A percentile compares a stretch with the other conserved stretches of the same genome.
These are phyloP conservation scores for Coniochaeta hoffmannii DNA, from an alignment of 2,329 filamentous ascomycete species.

Conservation along the genomic window DNA sequence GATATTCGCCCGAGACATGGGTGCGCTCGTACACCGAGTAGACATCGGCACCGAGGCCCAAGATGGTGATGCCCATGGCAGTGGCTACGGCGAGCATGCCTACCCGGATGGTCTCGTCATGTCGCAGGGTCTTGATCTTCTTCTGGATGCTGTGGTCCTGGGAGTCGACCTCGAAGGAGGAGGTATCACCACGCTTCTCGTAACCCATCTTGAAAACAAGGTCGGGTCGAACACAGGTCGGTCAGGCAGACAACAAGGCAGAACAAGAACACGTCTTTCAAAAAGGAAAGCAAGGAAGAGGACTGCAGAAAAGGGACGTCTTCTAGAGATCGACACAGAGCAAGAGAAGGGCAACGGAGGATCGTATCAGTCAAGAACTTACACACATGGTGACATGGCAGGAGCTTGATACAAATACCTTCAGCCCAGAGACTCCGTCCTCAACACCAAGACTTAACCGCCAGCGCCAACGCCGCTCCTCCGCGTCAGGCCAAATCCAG, in stretches of 20 bases:
- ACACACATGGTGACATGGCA: background rate
- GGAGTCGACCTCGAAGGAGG: conserved; percentile 42
- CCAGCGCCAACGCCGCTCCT: background rate
- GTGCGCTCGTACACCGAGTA: conserved; percentile 49
- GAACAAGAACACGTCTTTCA: background rate
- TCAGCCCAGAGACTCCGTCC: background rate
- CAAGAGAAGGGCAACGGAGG: background rate
- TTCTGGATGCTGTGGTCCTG: conserved; percentile 28
- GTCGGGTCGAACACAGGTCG: background rate
- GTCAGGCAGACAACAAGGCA: background rate
- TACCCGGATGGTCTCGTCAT: conserved; percentile 36
- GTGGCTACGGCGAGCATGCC: conserved; percentile 43
- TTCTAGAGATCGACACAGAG: background rate
- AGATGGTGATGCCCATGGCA: conserved; percentile 40
- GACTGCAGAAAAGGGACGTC: background rate
- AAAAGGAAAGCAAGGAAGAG: background rate
- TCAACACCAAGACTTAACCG: background rate
- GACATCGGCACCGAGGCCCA: conserved; percentile 47
- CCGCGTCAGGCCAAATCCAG: background rate
- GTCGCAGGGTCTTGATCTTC: conserved; percentile 29
- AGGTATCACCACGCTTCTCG: conserved; percentile 19
- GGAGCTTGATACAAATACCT: background rate
- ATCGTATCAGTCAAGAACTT: background rate
- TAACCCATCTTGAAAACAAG: background rate
- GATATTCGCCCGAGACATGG: conserved; percentile 35